Evolutionary conservation across 345 rosid genomes (phyloP).

Genomic region (Pugionium dolabratum): DNA sequence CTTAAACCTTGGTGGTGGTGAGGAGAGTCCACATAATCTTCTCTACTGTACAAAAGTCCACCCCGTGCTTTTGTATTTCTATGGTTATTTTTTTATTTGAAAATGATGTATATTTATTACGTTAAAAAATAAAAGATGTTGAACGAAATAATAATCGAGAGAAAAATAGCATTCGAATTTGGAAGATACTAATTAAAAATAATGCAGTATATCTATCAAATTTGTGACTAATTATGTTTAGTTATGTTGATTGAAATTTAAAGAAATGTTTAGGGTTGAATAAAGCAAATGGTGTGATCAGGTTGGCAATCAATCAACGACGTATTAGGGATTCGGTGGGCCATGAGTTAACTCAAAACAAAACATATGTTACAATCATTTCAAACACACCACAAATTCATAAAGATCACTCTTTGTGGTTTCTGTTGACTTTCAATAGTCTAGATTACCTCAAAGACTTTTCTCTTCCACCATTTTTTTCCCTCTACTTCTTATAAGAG

Average conservation of each 20-base stretch:
- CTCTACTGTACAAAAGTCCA: conserved; percentile 27
- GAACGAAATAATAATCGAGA: background rate
- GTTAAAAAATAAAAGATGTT: background rate
- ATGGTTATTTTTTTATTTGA: conserved; percentile 6
- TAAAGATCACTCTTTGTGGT: conserved; percentile 19
- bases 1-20: background rate
- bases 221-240: background rate
- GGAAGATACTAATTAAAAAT: too few relatives aligned
- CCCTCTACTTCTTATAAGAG: too few relatives aligned
- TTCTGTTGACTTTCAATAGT: background rate
- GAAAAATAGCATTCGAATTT: too few relatives aligned
- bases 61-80: conserved; percentile 28
- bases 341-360: conserved; percentile 26
- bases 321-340: conserved; percentile 8
- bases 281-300: conserved; percentile 24
- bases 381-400: conserved; percentile 17
- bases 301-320: conserved; percentile 20
- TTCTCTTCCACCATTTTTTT: too few relatives aligned
- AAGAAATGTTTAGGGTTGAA: conserved; percentile 14
- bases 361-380: conserved; percentile 27
- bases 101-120: conserved; percentile 16
- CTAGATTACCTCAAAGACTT: conserved; percentile 17
- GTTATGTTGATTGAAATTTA: background rate
- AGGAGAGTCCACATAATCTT: conserved; percentile 10
- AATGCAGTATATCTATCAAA: too few relatives aligned